Evolutionary conservation across 2,329 filamentous ascomycete genomes (phyloP), one percentile per base, ranked within the genome.

Genomic region (Zymoseptoria tritici): DNA sequence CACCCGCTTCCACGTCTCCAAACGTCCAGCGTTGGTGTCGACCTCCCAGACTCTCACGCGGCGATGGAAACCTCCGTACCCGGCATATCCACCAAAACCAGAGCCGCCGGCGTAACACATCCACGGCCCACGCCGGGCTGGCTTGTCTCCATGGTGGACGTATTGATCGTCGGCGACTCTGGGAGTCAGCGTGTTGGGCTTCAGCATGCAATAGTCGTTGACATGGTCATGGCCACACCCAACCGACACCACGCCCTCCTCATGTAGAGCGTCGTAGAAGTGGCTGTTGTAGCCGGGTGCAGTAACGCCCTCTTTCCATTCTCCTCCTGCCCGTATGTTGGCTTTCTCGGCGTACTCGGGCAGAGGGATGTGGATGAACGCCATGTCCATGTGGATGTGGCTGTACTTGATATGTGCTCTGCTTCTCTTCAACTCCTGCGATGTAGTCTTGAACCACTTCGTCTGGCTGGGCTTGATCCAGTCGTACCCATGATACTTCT

Each of bases 391-490:
- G 73, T 97, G 94, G 56, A 91, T 88, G 70, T 94, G 90, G 0
- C 89, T 90, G 75, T 97, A 99, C 68, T 91, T 92, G 61, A 85
- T 84, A 53, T 75, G 66, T 13, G 52, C n/a, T 50, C 64, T 61
- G 16, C 74, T 73, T 69, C 86, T 85, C 76, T 90, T 90, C 53
- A 97, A 77, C 11, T 84, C 77, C 59, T 87, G 80, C 0, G 90
- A 86, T 0, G 90, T 96, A 64, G 84, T 82, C 66, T 85, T 87
- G 79, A 99, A 99, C 94, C 94, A 99, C 58, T 90, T 85, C 60
- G 97, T 96, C 75, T 99, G 94, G 67, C 84, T 91, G 52, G 87
- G 87, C 77, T 97, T 97, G 71, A 99, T 79, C 94, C 94, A 99
- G 76, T 97, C 93, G 72, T 99, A 99, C 54, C 94, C 94, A n/a